Conservation (phyloP, 106 monocot species). For the Posidonia australis region DNA sequence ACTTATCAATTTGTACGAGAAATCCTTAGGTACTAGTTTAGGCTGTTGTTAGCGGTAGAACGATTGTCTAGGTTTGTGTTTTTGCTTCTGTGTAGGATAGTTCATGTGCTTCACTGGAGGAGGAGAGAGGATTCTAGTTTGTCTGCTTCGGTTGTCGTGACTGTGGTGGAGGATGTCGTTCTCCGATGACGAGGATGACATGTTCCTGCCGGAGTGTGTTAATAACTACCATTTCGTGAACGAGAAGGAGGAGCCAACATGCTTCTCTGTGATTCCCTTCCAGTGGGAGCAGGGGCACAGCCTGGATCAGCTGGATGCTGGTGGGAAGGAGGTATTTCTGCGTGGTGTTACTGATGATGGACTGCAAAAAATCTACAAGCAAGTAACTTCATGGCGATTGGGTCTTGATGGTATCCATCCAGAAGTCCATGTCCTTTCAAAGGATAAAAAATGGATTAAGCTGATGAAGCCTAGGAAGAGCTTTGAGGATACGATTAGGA, state of each 20-base stretch:
- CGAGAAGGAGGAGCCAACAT: constrained; percentile 31
- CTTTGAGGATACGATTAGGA: constrained; percentile 14
- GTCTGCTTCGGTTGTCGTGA: background rate
- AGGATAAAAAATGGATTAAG: constrained; percentile 57
- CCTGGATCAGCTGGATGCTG: background rate
- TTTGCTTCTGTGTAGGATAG: too few species aligned
- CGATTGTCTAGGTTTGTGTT: too few species aligned
- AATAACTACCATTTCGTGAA: constrained; percentile 52
- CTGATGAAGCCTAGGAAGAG: constrained; percentile 22
- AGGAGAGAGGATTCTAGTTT: background rate
- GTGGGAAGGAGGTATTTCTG: constrained; percentile 29
- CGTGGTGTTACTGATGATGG: constrained; percentile 43
- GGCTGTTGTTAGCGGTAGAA: too few species aligned
- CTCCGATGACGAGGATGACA: constrained; percentile 47
- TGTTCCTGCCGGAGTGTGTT: constrained; percentile 24
- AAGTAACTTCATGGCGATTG: constrained; percentile 57
- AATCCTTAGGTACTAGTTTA: too few species aligned
- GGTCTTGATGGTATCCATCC: constrained; percentile 33
- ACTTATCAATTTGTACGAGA: too few species aligned
- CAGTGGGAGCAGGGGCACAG: constrained; percentile 19
- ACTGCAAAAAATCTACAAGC: constrained; percentile 48
- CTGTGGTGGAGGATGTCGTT: constrained; percentile 23
- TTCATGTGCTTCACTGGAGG: background rate
- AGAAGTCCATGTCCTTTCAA: constrained; percentile 33
- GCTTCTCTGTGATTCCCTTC: constrained; percentile 53